Conservation (phyloP, 805 yeast genomes). For the Sugiyamaella smithiae region DNA sequence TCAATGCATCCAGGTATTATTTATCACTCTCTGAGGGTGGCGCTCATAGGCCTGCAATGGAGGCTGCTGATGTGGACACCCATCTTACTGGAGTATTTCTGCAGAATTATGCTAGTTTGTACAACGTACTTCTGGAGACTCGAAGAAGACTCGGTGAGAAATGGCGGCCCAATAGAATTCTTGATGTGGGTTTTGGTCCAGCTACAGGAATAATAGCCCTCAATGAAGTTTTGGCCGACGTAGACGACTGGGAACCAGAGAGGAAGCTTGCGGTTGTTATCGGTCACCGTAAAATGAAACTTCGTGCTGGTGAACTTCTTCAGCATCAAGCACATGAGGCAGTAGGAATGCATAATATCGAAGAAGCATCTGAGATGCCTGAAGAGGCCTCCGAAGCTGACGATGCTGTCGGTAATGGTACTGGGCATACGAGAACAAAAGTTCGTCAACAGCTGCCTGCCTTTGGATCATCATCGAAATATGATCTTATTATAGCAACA, state of each 20-base stretch:
- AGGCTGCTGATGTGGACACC: constrained; percentile 54
- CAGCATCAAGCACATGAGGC: constrained; percentile 52
- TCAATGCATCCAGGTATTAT: constrained; percentile 57
- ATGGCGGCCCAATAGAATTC: constrained; percentile 63
- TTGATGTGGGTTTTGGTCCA: constrained; percentile 89
- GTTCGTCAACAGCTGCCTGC: constrained; percentile 53
- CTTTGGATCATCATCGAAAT: constrained; percentile 42
- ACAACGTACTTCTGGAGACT: constrained; percentile 66
- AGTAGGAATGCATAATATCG: neutral
- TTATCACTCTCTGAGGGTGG: constrained; percentile 50
- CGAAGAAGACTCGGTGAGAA: constrained; percentile 49
- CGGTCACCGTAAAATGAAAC: constrained; percentile 71
- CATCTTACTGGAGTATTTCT: constrained; percentile 76
- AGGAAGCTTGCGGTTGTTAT: constrained; percentile 69
- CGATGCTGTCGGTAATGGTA: neutral
- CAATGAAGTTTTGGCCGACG: constrained; percentile 72
- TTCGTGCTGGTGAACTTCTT: constrained; percentile 72
- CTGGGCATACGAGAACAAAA: neutral
- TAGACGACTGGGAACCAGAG: constrained; percentile 47
- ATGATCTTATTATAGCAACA: constrained; percentile 79
- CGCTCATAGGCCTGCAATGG: constrained; percentile 48
- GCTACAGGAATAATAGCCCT: constrained; percentile 87
- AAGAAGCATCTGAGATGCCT: neutral
- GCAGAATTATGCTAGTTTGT: constrained; percentile 72
- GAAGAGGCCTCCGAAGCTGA: neutral